These are phyloP conservation scores for Tricholoma sp. DNA, from an alignment of 768 basidiomycete species.

Conservation along the genomic window DNA sequence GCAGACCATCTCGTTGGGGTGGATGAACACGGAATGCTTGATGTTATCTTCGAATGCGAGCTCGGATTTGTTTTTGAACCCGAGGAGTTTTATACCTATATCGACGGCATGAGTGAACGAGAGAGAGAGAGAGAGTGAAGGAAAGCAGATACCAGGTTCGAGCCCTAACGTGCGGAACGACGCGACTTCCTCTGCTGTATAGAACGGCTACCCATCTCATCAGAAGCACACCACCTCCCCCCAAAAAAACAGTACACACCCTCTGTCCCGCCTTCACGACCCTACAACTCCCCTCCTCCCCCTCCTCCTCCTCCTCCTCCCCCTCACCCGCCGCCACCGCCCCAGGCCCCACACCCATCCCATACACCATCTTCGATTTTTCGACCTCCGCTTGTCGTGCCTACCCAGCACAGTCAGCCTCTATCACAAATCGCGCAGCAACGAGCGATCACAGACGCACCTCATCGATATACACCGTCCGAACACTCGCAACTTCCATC, in stretches of 20 bases:
- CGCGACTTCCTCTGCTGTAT: constrained; percentile 75
- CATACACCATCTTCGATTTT: constrained; percentile 41
- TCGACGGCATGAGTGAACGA: no score
- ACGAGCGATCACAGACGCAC: no score
- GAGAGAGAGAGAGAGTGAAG: no score
- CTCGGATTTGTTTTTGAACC: constrained; percentile 74
- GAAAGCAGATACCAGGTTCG: constrained; percentile 71
- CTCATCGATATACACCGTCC: constrained; percentile 75
- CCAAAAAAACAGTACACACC: constrained; percentile 28
- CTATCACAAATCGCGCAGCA: no score
- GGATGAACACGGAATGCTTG: constrained; percentile 88
- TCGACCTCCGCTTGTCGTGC: constrained; percentile 42
- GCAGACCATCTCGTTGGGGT: constrained; percentile 92
- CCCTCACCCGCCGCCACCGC: constrained; percentile 28
- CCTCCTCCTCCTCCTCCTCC: constrained; percentile 31
- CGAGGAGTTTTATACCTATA: constrained; percentile 88
- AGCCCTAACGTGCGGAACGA: constrained; percentile 79
- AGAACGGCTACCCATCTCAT: constrained; percentile 57
- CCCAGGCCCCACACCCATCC: constrained; percentile 31
- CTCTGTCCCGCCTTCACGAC: constrained; percentile 47
- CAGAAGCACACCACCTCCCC: not conserved
- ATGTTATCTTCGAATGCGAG: constrained; percentile 85
- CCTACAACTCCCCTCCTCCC: constrained; percentile 29
- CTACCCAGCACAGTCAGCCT: constrained; percentile 20
- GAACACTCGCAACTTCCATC: constrained; percentile 69